A percentile compares a stretch with the other conserved stretches of the same genome.
These are phyloP conservation scores for Samsoniella hepiali DNA, from an alignment of 2,329 filamentous ascomycete species.

Conservation along the genomic window DNA sequence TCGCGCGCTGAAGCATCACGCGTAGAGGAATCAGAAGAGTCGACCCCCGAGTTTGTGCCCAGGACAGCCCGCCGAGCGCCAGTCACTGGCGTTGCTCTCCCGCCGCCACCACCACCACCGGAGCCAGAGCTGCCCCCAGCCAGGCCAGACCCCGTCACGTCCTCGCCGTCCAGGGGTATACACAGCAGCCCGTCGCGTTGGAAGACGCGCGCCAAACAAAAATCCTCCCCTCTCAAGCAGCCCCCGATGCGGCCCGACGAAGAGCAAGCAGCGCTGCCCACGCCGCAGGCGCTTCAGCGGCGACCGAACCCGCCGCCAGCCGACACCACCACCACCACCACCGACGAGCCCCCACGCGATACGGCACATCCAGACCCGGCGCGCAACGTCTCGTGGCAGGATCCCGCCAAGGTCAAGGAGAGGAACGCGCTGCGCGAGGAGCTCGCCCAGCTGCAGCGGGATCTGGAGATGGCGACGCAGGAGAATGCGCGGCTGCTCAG, in stretches of 20 bases:
- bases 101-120: constrained; percentile 28
- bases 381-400: constrained; percentile 40
- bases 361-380: constrained; percentile 32
- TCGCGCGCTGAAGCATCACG: background rate
- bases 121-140: constrained; percentile 65
- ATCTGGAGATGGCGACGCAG: constrained; percentile 54
- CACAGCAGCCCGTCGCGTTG: constrained; percentile 56
- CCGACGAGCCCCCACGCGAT: background rate
- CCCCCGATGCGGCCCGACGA: constrained; percentile 29
- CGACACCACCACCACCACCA: background rate
- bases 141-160: constrained; percentile 50
- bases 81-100: constrained; percentile 16
- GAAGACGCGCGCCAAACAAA: constrained; percentile 33
- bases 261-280: constrained; percentile 2
- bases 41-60: background rate
- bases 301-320: constrained; percentile 1
- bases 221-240: constrained; percentile 50
- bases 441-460: constrained; percentile 53
- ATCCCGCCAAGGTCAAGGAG: constrained; percentile 49
- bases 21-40: background rate
- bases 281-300: constrained; percentile 12
- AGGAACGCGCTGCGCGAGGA: constrained; percentile 54
- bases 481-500: constrained; percentile 55
- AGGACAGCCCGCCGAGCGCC: background rate
- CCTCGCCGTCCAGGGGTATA: constrained; percentile 56